A percentile compares a stretch with the other conserved stretches of the same genome.
phyloP scores from a whole-genome alignment of 2,329 filamentous ascomycete species.

The Colletotrichum simmondsii region DNA sequence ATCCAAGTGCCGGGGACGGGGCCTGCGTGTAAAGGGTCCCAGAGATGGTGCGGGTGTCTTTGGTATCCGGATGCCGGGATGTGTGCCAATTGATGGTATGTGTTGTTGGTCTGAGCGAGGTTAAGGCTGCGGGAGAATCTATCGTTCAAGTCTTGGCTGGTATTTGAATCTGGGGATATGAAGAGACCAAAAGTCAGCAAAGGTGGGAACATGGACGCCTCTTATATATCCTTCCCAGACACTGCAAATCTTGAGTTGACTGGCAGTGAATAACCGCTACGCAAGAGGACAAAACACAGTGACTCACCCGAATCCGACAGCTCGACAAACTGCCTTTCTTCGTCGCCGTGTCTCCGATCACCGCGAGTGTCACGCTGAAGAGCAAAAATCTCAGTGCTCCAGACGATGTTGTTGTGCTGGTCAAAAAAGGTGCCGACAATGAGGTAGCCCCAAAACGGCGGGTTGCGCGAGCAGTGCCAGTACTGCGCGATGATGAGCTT shows the following conservation, averaged over 20 bases:
- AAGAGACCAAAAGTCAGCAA: neutral
- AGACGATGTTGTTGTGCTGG: constrained; percentile 50
- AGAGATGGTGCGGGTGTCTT: neutral
- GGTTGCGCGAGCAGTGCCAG: constrained; percentile 44
- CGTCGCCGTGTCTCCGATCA: neutral
- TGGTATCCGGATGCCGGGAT: neutral
- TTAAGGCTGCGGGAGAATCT: neutral
- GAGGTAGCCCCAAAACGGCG: constrained; percentile 57
- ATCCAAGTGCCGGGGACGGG: constrained; percentile 48
- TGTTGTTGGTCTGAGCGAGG: neutral
- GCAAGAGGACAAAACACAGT: neutral
- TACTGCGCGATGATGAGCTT: constrained; percentile 58
- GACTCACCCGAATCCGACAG: constrained; percentile 26
- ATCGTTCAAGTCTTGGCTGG: neutral
- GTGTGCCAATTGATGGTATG: neutral
- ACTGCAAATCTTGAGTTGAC: neutral
- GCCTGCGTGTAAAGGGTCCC: constrained; percentile 44
- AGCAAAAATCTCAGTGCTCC: constrained; percentile 57
- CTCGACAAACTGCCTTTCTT: neutral
- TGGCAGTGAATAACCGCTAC: constrained; percentile 5
- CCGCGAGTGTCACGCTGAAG: constrained; percentile 12
- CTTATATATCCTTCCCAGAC: neutral
- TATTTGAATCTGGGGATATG: neutral
- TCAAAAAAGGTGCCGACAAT: constrained; percentile 61
- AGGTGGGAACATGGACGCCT: neutral